Evolutionary conservation across 441 rosid species (phyloP).

Genomic region (Raphanus hybrid): DNA sequence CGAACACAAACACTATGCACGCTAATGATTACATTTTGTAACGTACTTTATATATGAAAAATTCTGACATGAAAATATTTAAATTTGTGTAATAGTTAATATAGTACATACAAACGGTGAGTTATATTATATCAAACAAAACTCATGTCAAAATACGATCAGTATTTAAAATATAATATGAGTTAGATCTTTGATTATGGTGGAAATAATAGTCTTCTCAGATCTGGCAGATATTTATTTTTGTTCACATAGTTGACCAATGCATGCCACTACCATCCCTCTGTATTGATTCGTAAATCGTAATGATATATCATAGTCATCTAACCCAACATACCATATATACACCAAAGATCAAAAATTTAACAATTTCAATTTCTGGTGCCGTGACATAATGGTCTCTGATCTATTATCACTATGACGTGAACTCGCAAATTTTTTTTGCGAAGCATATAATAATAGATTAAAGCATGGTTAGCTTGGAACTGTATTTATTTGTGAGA

Average conservation of each 20-base stretch:
- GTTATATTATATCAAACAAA: constrained; percentile 14
- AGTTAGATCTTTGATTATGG: neutral
- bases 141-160: neutral
- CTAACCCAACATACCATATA: neutral
- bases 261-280: neutral
- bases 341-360: no score
- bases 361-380: no score
- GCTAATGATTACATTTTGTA: constrained; percentile 16
- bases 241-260: constrained; percentile 13
- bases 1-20: constrained; percentile 10
- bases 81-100: neutral
- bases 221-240: constrained; percentile 15
- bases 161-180: neutral
- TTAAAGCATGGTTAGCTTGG: no score
- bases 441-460: no score
- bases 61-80: neutral
- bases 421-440: no score
- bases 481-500: no score
- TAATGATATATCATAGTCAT: neutral
- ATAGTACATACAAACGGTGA: neutral
- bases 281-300: neutral
- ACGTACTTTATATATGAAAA: neutral
- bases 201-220: neutral
- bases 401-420: no score
- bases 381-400: no score